A percentile compares a stretch with the other conserved stretches of the same genome.
phyloP scores from a whole-genome alignment of 176 grass and related monocot genomes.

The Paspalum vaginatum region DNA sequence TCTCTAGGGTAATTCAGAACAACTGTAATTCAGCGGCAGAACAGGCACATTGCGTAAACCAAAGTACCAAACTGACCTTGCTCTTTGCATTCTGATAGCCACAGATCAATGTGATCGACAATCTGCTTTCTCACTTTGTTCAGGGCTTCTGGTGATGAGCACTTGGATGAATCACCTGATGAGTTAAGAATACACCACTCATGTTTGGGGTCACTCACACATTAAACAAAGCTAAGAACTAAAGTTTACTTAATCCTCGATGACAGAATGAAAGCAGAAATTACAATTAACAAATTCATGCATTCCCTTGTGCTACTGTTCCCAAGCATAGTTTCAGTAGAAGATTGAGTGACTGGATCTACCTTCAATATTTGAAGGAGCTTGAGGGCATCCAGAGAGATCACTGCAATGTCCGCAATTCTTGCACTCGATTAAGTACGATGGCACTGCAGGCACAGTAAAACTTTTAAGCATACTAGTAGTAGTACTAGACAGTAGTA shows the following conservation, averaged over 20 bases:
- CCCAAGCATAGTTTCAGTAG: conserved; percentile 15
- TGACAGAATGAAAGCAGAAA: not conserved
- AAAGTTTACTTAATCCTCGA: conserved; percentile 6
- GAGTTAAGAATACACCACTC: conserved; percentile 23
- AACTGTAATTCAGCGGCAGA: not conserved
- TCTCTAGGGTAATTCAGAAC: not conserved
- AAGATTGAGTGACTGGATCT: conserved; percentile 28
- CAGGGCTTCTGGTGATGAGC: conserved; percentile 74
- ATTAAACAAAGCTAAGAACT: conserved; percentile 3
- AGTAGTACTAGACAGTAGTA: conserved; percentile 10
- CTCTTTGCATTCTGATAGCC: conserved; percentile 86
- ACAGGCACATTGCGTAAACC: not conserved
- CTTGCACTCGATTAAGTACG: conserved; percentile 82
- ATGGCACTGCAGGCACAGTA: conserved; percentile 72
- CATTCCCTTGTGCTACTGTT: not conserved
- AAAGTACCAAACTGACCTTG: conserved; percentile 50
- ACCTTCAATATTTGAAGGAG: conserved; percentile 93
- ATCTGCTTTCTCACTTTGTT: conserved; percentile 89
- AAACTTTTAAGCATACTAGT: not conserved
- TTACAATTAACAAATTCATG: not conserved
- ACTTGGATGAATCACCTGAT: conserved; percentile 81
- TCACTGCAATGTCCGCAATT: conserved; percentile 95
- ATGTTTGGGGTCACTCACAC: not conserved
- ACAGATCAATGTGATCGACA: conserved; percentile 78
- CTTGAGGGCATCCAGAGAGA: conserved; percentile 91